Evolutionary conservation across 2,329 filamentous ascomycete genomes (phyloP), one percentile per base, ranked within the genome.

Genomic region (Trichoderma atroviride): DNA sequence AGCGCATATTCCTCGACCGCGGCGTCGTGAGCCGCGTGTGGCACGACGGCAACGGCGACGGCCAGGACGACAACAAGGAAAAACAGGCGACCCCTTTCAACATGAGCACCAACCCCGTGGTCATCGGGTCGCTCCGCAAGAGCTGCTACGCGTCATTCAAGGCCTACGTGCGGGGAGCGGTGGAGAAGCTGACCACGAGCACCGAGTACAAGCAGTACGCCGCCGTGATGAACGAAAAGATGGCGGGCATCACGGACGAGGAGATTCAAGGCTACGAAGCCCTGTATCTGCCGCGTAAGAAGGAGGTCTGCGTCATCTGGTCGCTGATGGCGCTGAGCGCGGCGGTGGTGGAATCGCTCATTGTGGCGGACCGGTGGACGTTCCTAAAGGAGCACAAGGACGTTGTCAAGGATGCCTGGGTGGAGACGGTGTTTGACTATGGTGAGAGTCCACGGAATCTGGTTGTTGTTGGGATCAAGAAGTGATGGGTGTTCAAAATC

Each of bases 261-360:
- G 90, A 94, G 72, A 90, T 98, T 59, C 83, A 85, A 11, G 79
- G 74, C 16, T 99, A 98, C 78, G 91, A 92, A 75, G 75, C 78
- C 11, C 78, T 80, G 53, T 97, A 91, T 79, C 78, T 79, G 35
- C 84, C 85, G 50, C 85, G 91, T 67, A 93, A 91, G 81, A 92
- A 93, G 74, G 91, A 97, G 76, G 82, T 99, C 50, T 93, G 91
- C 76, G 86, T 96, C 9, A 88, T 96, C 70, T 99, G 96, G 96
- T 93, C 89, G 74, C 79, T 99, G 75, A 99, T 99, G 95, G 94
- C 96, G 0, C 97, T 97, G 75, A 96, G 93, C 78, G 94, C 95
- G 3, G 89, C 89, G 24, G 91, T 97, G 4, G 90, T 96, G 2
- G 96, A 99, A 83, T 93, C 93, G 37, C 83, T 96, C 70, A 95